These are phyloP conservation scores for Brassica incana DNA, from an alignment of 345 rosid species.

Conservation along the genomic window DNA sequence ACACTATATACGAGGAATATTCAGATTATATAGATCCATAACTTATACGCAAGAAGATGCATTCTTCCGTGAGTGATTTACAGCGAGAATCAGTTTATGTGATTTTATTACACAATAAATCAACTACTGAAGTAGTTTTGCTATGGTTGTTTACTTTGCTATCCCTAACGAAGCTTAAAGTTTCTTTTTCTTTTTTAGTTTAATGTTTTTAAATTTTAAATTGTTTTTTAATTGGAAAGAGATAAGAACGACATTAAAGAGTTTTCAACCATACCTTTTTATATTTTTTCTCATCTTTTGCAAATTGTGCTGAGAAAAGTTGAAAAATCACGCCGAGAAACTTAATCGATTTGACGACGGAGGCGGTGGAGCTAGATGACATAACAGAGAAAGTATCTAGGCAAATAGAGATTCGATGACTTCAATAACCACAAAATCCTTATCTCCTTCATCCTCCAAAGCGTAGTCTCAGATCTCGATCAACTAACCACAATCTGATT, in stretches of 20 bases:
- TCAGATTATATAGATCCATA: conserved; percentile 29
- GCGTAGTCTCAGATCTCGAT: neutral
- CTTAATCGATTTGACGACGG: neutral
- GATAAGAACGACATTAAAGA: too few species aligned
- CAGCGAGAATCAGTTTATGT: neutral
- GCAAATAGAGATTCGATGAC: neutral
- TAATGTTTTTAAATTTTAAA: too few species aligned
- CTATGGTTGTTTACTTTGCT: neutral
- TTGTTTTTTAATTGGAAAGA: too few species aligned
- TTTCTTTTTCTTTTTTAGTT: neutral
- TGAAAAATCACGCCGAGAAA: neutral
- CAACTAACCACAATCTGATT: neutral
- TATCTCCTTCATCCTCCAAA: neutral
- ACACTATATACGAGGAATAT: conserved; percentile 11
- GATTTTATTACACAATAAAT: too few species aligned
- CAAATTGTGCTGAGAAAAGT: neutral
- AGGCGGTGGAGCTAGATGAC: neutral
- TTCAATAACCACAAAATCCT: neutral
- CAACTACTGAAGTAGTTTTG: neutral
- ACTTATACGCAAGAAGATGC: conserved; percentile 34
- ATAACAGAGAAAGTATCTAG: too few species aligned
- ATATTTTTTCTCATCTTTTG: neutral
- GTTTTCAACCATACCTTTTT: too few species aligned
- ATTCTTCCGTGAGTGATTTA: conserved; percentile 2
- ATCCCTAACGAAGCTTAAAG: neutral